Evolutionary conservation across 208 protist genomes (phyloP).

Genomic region (Leptomonas seymouri): DNA sequence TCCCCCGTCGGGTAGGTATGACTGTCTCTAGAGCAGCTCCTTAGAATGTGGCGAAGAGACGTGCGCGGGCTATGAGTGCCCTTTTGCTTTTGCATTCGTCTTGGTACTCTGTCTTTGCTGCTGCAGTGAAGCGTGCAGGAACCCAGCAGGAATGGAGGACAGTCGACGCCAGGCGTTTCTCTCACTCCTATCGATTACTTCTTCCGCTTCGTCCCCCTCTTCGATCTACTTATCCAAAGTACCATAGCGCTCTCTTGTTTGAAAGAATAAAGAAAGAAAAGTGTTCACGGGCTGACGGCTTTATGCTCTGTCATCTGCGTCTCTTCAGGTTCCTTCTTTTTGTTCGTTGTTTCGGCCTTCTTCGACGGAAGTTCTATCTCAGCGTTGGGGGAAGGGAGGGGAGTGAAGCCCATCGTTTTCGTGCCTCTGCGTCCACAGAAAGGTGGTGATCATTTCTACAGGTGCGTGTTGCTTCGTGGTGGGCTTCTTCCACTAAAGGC

Average conservation of each 20-base stretch:
- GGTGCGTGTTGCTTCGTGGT: background rate
- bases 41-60: too few relatives aligned
- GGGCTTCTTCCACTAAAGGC: background rate
- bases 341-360: background rate
- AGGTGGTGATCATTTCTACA: too few relatives aligned
- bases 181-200: background rate
- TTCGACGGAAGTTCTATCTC: conserved; percentile 6
- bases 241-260: background rate
- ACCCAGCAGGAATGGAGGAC: background rate
- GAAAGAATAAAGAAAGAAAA: too few relatives aligned
- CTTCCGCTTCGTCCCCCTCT: conserved; percentile 9
- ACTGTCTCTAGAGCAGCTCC: too few relatives aligned
- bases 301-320: background rate
- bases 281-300: background rate
- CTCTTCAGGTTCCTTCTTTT: background rate
- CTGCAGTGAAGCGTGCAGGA: too few relatives aligned
- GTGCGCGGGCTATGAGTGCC: too few relatives aligned
- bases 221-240: conserved; percentile 4
- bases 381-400: too few relatives aligned
- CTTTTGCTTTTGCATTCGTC: too few relatives aligned
- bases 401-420: too few relatives aligned
- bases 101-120: too few relatives aligned
- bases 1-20: too few relatives aligned
- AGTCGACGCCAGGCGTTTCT: background rate
- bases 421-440: too few relatives aligned